Conservation (phyloP, 2,329 filamentous ascomycete species). For the Cladophialophora chaetospira region DNA sequence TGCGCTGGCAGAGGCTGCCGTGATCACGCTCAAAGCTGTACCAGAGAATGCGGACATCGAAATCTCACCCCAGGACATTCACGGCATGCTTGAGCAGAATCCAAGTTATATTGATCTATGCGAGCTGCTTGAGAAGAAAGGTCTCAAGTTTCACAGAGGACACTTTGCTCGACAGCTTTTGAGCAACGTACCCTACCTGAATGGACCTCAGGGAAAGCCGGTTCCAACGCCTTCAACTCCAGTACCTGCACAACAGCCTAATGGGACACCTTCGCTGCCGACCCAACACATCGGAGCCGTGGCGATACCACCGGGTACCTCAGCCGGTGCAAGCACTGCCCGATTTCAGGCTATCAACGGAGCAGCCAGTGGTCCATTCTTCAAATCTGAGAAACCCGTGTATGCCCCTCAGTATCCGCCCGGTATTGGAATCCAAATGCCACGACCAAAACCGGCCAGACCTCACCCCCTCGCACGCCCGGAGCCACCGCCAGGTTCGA, state of each 20-base stretch:
- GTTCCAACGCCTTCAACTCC: neutral
- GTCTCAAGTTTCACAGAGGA: slow-evolving; percentile 54
- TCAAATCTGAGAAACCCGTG: neutral
- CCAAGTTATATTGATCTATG: slow-evolving; percentile 60
- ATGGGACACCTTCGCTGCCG: too few relatives aligned
- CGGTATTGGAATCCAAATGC: neutral
- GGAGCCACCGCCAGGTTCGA: slow-evolving; percentile 42
- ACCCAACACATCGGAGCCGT: too few relatives aligned
- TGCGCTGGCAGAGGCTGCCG: slow-evolving; percentile 53
- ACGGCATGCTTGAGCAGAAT: slow-evolving; percentile 53
- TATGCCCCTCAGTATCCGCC: neutral
- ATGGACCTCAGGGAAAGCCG: slow-evolving; percentile 5
- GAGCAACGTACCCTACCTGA: slow-evolving; percentile 36
- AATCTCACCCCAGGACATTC: slow-evolving; percentile 45
- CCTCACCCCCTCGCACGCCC: slow-evolving; percentile 6
- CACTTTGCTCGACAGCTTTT: slow-evolving; percentile 55
- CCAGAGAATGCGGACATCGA: slow-evolving; percentile 46
- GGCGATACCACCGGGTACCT: neutral
- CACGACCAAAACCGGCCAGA: neutral
- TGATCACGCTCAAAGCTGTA: slow-evolving; percentile 48
- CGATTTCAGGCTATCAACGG: neutral
- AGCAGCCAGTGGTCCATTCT: neutral
- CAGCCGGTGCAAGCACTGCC: neutral
- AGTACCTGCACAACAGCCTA: too few relatives aligned
- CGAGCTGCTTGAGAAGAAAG: slow-evolving; percentile 53